Base-by-base conservation (phyloP, 148 eudicot species). In the Camellia lanceoleosa region DNA sequence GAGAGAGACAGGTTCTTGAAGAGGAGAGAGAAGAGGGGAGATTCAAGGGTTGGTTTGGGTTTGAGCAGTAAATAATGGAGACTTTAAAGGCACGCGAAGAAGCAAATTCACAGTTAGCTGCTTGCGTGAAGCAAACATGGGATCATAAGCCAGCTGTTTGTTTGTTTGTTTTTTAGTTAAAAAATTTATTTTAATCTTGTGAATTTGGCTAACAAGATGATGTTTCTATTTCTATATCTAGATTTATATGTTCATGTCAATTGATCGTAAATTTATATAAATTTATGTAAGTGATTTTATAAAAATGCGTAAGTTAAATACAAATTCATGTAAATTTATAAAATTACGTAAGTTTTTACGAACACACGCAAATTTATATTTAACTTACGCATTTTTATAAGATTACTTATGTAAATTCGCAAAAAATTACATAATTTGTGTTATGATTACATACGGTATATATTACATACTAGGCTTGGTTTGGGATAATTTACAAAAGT, bases 71-170 rank as follows among this genome's bases (percentile, higher is more conserved):
- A 47, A 47, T 85, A 84, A 67, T 83, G 82, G 86, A 91, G 85
- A 49, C 98, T 93, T 93, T 89, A 87, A 93, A 93, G 97, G 81
- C 94, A 95, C 91, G 97, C 90, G 92, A 91, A 80, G 89, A 87
- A 90, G 91, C 91, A 90, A 91, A 90, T 52, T 15, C 71, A 59
- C 75, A 77, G 65, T 47, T 84, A 88, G 92, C 83, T 88, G 93
- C 79, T 95, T 95, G 97, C 98, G 97, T 95, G 97, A 94, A 93
- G 97, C 97, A 95, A 95, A 84, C 94, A 91, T 88, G 90, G 82
- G 88, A 85, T 30, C 30, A 30, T 90, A 88, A 91, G 88, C 90
- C 89, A 83, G 76, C 83, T 68, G 73, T 73, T 51, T 23, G 7
- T 71, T 23, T 51, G 1, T 51, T 20, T 49, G 4, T 71, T 61